Evolutionary conservation across 192 early-diverging fungal genomes (phyloP), one percentile per base, ranked within the genome.

Genomic region (Dimargaris cristalligena): DNA sequence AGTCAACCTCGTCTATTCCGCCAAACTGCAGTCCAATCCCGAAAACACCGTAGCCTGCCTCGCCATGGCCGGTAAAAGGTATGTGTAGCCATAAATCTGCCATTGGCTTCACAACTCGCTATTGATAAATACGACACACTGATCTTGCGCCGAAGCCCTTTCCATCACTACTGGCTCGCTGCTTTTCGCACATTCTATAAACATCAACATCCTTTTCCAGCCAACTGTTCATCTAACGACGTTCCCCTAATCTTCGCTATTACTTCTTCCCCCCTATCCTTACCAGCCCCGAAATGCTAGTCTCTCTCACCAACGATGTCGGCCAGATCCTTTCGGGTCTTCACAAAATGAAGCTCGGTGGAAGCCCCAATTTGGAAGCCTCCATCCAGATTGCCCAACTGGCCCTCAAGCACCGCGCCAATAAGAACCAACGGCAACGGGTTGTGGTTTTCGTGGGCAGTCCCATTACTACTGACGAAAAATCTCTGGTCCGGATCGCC

Each of bases 311-410:
- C 30, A 69, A 77, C 4, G 92, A 98, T 59, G 70, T 91, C 49
- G 94, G 94, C 26, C 91, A 92, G 62, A 82, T 97, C 60, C 72
- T 94, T 38, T 78, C 86, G 1, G 90, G 89, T 4, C 62, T 95
- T 55, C 91, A 97, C 67, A 73, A 79, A 34, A 77, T 92, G 44
- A 67, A 75, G 31, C 75, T 90, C 57, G 72, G 81, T n/a, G 91
- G 90, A 11, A 69, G 75, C 25, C 66, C 78, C 30, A 80, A 86
- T 58, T 80, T 96, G 54, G 80, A 80, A 58, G 92, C 85, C 25
- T 86, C 87, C 60, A 78, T 98, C 62, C 91, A 96, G 73, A 91
- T 96, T 71, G 94, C 94, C 46, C 92, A 98, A 84, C 85, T 98
- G 55, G 93, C 86, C 26, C 68, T 98, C 63, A 98, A 98, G 67